These are phyloP conservation scores for Usnea hakonensis DNA, from an alignment of 495 filamentous ascomycete genomes.

Conservation along the genomic window DNA sequence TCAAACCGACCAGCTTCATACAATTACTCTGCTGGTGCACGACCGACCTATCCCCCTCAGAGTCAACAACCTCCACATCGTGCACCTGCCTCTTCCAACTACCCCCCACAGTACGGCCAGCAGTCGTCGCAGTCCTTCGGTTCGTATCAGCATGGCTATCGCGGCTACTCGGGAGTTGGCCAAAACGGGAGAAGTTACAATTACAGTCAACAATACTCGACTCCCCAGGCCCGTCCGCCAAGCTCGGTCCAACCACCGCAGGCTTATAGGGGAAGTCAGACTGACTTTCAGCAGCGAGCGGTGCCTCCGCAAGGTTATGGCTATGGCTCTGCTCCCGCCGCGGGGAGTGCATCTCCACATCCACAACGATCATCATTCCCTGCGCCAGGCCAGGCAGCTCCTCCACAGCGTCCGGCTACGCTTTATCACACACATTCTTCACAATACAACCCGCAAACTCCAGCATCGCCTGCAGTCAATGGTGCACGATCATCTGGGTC, in stretches of 20 bases:
- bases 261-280: constrained; percentile 36
- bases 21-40: constrained; percentile 31
- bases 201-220: constrained; percentile 20
- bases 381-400: constrained; percentile 24
- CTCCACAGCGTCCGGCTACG: constrained; percentile 25
- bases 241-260: constrained; percentile 31
- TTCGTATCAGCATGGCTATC: constrained; percentile 39
- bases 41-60: constrained; percentile 40
- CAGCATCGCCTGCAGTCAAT: constrained; percentile 33
- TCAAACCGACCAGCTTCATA: constrained; percentile 34
- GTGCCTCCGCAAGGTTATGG: constrained; percentile 28
- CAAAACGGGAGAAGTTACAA: constrained; percentile 27
- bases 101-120: constrained; percentile 35
- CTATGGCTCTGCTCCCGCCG: constrained; percentile 21
- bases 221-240: constrained; percentile 16
- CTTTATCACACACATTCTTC: constrained; percentile 29
- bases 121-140: constrained; percentile 35
- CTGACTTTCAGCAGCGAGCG: constrained; percentile 33
- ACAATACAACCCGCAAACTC: constrained; percentile 24
- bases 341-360: constrained; percentile 32
- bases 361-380: constrained; percentile 29
- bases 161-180: constrained; percentile 23
- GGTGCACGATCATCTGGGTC: constrained; percentile 28
- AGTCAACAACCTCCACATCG: constrained; percentile 26
- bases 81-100: constrained; percentile 29